Percentiles rank a stretch among this genome's conserved stretches.
phyloP scores from a whole-genome alignment of 2,329 filamentous ascomycete genomes.

The Emmonsia crescens region DNA sequence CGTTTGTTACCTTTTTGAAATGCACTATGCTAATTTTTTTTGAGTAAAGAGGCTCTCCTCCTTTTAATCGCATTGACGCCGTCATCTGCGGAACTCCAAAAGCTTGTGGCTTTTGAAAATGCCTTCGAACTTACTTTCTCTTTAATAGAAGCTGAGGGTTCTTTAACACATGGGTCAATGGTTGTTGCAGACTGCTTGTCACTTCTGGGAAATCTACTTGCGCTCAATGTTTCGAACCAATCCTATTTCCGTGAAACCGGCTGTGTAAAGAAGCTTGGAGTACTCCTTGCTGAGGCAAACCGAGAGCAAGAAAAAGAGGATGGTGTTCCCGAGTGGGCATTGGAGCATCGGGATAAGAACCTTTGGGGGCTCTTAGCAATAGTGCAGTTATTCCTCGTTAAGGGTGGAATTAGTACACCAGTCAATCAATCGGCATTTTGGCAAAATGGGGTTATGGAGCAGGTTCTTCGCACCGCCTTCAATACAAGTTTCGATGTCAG shows the following conservation, averaged over 20 bases:
- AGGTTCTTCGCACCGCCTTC: slow-evolving; percentile 75
- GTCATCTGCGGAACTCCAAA: slow-evolving; percentile 78
- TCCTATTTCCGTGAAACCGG: slow-evolving; percentile 87
- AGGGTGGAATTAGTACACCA: slow-evolving; percentile 66
- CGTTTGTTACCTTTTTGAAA: not conserved
- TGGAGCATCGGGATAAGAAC: slow-evolving; percentile 74
- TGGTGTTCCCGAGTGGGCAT: slow-evolving; percentile 61
- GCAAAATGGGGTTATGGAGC: slow-evolving; percentile 67
- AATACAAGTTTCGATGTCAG: slow-evolving; percentile 58
- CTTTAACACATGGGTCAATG: slow-evolving; percentile 69
- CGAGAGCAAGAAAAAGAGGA: slow-evolving; percentile 44
- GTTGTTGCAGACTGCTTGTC: slow-evolving; percentile 89
- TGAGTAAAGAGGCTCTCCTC: slow-evolving; percentile 56
- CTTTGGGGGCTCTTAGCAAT: slow-evolving; percentile 82
- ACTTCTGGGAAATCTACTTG: slow-evolving; percentile 76
- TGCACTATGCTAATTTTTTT: not conserved
- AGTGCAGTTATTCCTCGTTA: slow-evolving; percentile 71
- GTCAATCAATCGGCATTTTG: slow-evolving; percentile 81
- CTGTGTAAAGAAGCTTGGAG: slow-evolving; percentile 60
- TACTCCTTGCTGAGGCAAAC: slow-evolving; percentile 53
- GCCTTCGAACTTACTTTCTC: slow-evolving; percentile 79
- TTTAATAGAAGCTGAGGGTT: slow-evolving; percentile 73
- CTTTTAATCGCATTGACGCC: slow-evolving; percentile 82
- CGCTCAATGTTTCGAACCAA: slow-evolving; percentile 83
- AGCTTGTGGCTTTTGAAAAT: slow-evolving; percentile 89